Base-by-base conservation (phyloP, 2,329 filamentous ascomycete species). In the Ophiocordyceps robertsii region DNA sequence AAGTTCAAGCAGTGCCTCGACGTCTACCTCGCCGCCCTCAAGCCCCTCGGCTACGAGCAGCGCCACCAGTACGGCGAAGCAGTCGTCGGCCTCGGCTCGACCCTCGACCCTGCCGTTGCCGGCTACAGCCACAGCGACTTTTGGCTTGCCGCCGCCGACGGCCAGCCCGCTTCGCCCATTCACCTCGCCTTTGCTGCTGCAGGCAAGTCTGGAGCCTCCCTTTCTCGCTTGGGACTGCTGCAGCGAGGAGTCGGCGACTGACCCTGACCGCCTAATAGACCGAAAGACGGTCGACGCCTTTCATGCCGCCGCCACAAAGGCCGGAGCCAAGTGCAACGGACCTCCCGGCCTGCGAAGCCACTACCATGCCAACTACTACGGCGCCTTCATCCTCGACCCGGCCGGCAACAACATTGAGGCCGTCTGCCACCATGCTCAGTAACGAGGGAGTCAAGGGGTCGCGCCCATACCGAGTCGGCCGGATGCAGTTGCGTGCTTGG, bases 381-480 rank as follows among this genome's bases (percentile, higher is more conserved):
- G 53, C 2, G 68, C 70, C 1, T 75, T 69, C 55, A 59, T 73
- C 6, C 51, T 63, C 35, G 70, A 74, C 49, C 68, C 69, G 1
- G 54, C 60, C 4, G 70, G 71, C 0, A 74, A 74, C 49, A 75
- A 75, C 47, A 63, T 73, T 37, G 72, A 75, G 55, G 62, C 62
- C 41, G 59, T 70, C 4, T 49, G 44, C 37, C 48, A 49, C 32
- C 7, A 17, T 16, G 27, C 39, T 10, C 17, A 21, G 16, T 40
- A 38, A 31, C 1, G 29, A 16, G 13, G 3, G 29, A 31, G 5
- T 10, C 10, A 11, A 5, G 31, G 12, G 6, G n/a, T 32, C 7
- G n/a, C 12, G 30, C 14, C 11, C 11, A n/a, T 32, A 12, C 30
- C 11, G n/a, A n/a, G n/a, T n/a, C n/a, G n/a, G n/a, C n/a, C n/a